A percentile compares a stretch with the other conserved stretches of the same genome.
phyloP scores from a whole-genome alignment of 164 flowering plant genomes.

The Piper longum region DNA sequence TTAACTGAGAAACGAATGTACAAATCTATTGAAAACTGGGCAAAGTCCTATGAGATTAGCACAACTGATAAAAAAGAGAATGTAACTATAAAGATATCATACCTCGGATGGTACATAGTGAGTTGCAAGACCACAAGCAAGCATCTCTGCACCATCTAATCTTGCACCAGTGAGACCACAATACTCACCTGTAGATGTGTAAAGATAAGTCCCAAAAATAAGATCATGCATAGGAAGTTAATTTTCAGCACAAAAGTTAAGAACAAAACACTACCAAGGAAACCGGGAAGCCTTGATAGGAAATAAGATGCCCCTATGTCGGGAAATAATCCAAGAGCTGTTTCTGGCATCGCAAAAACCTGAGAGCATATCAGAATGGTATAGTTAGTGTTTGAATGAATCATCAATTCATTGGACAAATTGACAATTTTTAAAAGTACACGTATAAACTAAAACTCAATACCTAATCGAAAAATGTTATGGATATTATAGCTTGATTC shows the following conservation, averaged over 20 bases:
- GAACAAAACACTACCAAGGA: conserved; percentile 43
- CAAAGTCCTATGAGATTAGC: neutral
- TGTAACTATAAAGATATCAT: conserved; percentile 3
- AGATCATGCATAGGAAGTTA: neutral
- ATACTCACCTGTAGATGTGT: conserved; percentile 61
- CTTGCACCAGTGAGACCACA: conserved; percentile 87
- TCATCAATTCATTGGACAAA: neutral
- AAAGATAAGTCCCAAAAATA: neutral
- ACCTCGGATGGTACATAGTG: conserved; percentile 73
- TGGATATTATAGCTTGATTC: no score
- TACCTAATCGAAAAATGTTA: neutral
- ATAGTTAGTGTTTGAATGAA: no score
- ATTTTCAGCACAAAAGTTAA: neutral
- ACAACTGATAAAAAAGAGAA: neutral
- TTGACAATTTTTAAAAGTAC: neutral
- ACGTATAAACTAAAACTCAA: neutral
- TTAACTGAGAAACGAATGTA: no score
- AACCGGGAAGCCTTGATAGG: conserved; percentile 81
- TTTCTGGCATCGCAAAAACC: conserved; percentile 98
- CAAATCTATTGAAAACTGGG: neutral
- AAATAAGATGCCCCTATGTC: conserved; percentile 86
- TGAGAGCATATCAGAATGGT: conserved; percentile 15
- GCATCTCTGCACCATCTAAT: conserved; percentile 91
- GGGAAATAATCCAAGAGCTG: conserved; percentile 79
- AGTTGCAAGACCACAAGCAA: conserved; percentile 93